Evolutionary conservation across 345 rosid genomes (phyloP), one percentile per base, ranked within the genome.

Genomic region (Excoecaria cochinchinensis): DNA sequence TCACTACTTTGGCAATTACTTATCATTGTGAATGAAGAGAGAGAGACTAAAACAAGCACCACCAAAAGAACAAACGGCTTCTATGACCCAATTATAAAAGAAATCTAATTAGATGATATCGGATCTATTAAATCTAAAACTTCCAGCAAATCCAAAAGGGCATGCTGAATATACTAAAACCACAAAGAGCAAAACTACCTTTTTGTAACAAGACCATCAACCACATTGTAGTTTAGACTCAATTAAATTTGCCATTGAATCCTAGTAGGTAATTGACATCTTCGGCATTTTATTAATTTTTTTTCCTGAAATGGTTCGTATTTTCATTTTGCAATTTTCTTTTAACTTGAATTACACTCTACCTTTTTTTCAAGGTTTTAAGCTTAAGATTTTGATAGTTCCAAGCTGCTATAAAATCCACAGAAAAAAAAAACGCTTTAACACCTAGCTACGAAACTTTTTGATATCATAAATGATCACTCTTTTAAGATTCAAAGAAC

Each of bases 221-320:
- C 10, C 3, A 12, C 17, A 13, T 15, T 16, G 17, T 31, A 31
- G 31, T 31, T 31, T 31, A 31, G 31, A 31, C 31, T 31, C 31
- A 31, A 31, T 31, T 31, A 31, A 31, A 31, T 1, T 31, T 31
- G 31, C 31, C 1, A 2, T 8, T 2, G 14, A 17, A 4, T 8
- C 11, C 56, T 9, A 67, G 15, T 21, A 22, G 12, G 19, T 22
- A 3, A 12, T 67, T 24, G 12, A 39, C 56, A 47, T 48, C 31
- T 50, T 46, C 4, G 44, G 24, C 11, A n/a, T 13, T 8, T 67
- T 44, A 15, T 17, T 42, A 65, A 14, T 17, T 21, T 61, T 44
- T 44, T 14, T 39, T 38, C 17, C 69, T 65, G 10, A 19, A 65
- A 65, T 65, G 69, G 69, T 42, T 63, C 67, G 14, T n/a, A 42